phyloP scores from a whole-genome alignment of 495 filamentous ascomycete genomes.

The Penicillium ucsense region DNA sequence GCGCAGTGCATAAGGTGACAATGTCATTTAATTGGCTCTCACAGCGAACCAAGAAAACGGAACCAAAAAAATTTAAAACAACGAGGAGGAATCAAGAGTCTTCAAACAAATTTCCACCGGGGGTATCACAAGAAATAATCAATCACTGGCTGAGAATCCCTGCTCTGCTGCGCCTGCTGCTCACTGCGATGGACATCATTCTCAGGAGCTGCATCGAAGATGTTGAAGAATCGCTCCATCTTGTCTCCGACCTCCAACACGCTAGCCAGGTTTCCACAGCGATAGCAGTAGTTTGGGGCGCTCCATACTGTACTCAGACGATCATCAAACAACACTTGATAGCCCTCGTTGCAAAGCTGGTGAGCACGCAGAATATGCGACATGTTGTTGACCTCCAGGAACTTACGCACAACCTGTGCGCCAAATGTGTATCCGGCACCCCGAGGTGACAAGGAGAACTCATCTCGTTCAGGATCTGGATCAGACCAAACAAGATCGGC shows the following conservation, averaged over 20 bases:
- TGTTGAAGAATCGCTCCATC: slow-evolving; percentile 89
- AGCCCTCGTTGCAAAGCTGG: slow-evolving; percentile 95
- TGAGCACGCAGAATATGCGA: slow-evolving; percentile 92
- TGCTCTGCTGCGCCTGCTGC: slow-evolving; percentile 48
- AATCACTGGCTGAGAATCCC: slow-evolving; percentile 53
- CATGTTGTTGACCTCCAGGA: slow-evolving; percentile 94
- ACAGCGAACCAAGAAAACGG: neutral
- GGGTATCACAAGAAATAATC: slow-evolving; percentile 66
- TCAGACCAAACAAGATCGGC: slow-evolving; percentile 99
- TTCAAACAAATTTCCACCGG: slow-evolving; percentile 16
- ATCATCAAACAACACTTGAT: slow-evolving; percentile 92
- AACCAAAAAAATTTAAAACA: slow-evolving; percentile 7
- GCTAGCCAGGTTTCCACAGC: slow-evolving; percentile 94
- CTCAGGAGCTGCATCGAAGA: slow-evolving; percentile 93
- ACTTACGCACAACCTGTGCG: slow-evolving; percentile 94
- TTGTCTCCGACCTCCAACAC: slow-evolving; percentile 90
- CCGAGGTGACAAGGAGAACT: slow-evolving; percentile 87
- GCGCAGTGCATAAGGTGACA: slow-evolving; percentile 5
- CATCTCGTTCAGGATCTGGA: slow-evolving; percentile 88
- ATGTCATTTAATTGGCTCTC: too few relatives aligned
- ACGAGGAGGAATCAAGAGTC: slow-evolving; percentile 4
- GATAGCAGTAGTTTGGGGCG: slow-evolving; percentile 93
- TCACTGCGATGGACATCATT: slow-evolving; percentile 82
- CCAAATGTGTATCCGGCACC: slow-evolving; percentile 97
- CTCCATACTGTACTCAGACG: slow-evolving; percentile 93